Conservation (phyloP, 305 asterid genomes). For the Fraxinus ornus region DNA sequence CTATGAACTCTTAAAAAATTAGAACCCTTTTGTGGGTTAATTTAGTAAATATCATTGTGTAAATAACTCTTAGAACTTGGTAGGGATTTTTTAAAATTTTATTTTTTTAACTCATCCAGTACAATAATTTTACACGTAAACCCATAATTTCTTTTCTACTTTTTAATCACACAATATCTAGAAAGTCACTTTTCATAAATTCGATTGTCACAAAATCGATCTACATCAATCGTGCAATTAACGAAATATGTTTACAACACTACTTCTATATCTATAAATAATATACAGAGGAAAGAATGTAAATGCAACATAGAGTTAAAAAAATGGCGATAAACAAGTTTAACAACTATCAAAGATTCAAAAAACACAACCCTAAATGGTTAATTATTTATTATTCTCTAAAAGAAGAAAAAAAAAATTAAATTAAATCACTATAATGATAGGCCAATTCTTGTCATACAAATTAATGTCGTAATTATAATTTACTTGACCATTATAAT, state of each 20-base stretch:
- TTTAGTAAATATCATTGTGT: not conserved
- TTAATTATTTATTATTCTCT: not conserved
- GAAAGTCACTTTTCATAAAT: too few species aligned
- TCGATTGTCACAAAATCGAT: too few species aligned
- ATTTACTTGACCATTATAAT: slow-evolving; percentile 25
- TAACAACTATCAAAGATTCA: not conserved
- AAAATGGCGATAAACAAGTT: not conserved
- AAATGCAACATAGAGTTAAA: not conserved
- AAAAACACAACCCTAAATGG: not conserved
- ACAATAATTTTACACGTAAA: not conserved
- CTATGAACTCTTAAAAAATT: not conserved
- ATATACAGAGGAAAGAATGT: not conserved
- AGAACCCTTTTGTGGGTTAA: not conserved
- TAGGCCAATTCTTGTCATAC: not conserved
- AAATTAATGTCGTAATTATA: not conserved
- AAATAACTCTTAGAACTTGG: not conserved
- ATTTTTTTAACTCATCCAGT: not conserved
- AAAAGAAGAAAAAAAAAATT: not conserved
- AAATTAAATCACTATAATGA: not conserved
- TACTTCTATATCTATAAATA: not conserved
- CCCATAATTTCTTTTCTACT: not conserved
- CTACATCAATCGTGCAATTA: not conserved
- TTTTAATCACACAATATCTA: too few species aligned
- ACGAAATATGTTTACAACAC: not conserved
- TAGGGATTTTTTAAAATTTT: not conserved